phyloP scores from a whole-genome alignment of 140 eudicot genomes.

The Erigeron philadelphicus region DNA sequence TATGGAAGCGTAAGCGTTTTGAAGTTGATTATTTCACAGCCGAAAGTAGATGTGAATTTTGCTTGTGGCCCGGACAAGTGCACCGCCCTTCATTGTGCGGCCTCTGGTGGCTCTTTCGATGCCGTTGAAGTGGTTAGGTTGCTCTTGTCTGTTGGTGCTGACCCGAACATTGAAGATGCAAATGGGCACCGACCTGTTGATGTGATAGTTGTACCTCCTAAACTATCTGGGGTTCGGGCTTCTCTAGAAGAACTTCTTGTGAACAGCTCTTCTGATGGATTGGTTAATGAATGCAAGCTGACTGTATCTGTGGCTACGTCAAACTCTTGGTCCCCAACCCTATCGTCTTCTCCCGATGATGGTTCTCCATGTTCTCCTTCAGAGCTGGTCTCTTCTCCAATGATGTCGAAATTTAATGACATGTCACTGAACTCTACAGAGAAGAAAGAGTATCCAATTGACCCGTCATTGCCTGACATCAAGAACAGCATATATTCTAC shows the following conservation, averaged over 20 bases:
- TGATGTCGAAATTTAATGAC: constrained; percentile 40
- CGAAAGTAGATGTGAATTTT: constrained; percentile 61
- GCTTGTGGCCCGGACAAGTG: constrained; percentile 58
- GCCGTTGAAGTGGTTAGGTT: constrained; percentile 52
- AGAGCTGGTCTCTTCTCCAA: constrained; percentile 54
- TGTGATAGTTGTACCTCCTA: constrained; percentile 59
- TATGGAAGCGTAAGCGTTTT: constrained; percentile 66
- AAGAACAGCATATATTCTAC: constrained; percentile 84
- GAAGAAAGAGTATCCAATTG: constrained; percentile 82
- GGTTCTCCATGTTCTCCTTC: constrained; percentile 61
- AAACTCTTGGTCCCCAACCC: constrained; percentile 49
- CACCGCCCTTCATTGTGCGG: constrained; percentile 87
- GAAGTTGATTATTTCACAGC: constrained; percentile 42
- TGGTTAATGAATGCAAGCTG: constrained; percentile 37
- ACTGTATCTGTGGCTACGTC: constrained; percentile 44
- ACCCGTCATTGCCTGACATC: constrained; percentile 84
- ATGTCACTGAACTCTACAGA: constrained; percentile 31
- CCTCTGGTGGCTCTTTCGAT: constrained; percentile 68
- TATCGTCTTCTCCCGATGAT: constrained; percentile 63
- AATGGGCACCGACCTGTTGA: constrained; percentile 68
- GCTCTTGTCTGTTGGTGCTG: constrained; percentile 68
- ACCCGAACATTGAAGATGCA: constrained; percentile 54
- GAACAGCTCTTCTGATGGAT: constrained; percentile 44
- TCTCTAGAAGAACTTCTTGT: constrained; percentile 54
- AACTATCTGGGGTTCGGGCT: constrained; percentile 38